phyloP scores from a whole-genome alignment of 129 eudicot genomes.

The Solidago caesia region DNA sequence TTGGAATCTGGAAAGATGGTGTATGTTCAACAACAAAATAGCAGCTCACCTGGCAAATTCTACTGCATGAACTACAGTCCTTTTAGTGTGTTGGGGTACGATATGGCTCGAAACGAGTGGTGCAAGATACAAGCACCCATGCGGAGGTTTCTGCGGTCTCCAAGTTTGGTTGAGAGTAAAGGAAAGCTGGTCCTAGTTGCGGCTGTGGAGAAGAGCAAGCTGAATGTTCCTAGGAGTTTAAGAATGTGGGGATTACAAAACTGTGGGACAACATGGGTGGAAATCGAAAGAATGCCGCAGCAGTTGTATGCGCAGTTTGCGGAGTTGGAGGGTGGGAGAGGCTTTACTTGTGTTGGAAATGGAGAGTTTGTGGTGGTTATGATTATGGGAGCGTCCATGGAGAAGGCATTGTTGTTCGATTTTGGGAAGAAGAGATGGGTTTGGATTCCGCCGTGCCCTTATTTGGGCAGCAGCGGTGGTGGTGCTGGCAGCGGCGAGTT shows the following conservation, averaged over 20 bases:
- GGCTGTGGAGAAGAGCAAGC: constrained; percentile 89
- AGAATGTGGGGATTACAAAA: constrained; percentile 70
- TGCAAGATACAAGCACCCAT: constrained; percentile 86
- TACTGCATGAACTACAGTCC: constrained; percentile 98
- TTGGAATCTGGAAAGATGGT: constrained; percentile 84
- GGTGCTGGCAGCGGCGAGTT: constrained; percentile 34
- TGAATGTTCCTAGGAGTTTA: constrained; percentile 73
- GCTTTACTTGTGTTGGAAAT: constrained; percentile 75
- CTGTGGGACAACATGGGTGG: constrained; percentile 71
- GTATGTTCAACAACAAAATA: constrained; percentile 18
- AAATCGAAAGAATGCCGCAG: constrained; percentile 91
- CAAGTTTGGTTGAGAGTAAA: constrained; percentile 57
- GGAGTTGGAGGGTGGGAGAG: constrained; percentile 69
- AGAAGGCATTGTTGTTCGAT: constrained; percentile 72
- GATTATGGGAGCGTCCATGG: constrained; percentile 43
- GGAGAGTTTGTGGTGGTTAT: constrained; percentile 69
- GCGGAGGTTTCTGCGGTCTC: constrained; percentile 81
- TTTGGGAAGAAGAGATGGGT: constrained; percentile 65
- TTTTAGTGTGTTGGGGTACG: constrained; percentile 68
- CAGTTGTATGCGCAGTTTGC: constrained; percentile 71
- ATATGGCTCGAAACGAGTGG: constrained; percentile 49
- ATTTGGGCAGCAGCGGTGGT: not conserved
- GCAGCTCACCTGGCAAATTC: constrained; percentile 31
- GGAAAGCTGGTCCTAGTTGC: constrained; percentile 67
- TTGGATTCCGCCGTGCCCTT: constrained; percentile 83